Evolutionary conservation across 2,329 filamentous ascomycete species (phyloP).

Genomic region (Berkeleyomyces rouxiae): DNA sequence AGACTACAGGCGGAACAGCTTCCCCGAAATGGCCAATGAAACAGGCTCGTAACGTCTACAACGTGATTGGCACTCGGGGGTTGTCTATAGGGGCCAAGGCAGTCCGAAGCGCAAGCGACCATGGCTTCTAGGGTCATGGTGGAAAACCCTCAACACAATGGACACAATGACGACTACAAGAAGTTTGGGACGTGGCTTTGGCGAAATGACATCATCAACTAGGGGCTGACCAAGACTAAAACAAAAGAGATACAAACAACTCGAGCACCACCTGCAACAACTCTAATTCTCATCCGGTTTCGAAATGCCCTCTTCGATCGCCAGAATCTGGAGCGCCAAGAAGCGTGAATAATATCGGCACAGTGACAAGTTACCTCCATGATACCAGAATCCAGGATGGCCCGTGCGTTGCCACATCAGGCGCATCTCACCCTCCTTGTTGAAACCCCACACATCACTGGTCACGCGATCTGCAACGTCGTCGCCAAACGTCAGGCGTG

Average conservation of each 20-base stretch:
- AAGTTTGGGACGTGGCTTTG: neutral
- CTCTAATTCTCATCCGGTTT: slow-evolving; percentile 19
- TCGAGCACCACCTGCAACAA: neutral
- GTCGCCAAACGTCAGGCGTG: slow-evolving; percentile 44
- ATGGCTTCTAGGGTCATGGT: neutral
- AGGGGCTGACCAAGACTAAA: neutral
- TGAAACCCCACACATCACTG: slow-evolving; percentile 45
- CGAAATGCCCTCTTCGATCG: slow-evolving; percentile 23
- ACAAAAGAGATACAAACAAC: neutral
- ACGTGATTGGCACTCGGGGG: neutral
- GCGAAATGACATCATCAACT: neutral
- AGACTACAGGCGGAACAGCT: neutral
- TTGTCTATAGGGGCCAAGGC: neutral
- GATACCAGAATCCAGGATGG: slow-evolving; percentile 49
- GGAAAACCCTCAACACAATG: neutral
- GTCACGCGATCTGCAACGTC: slow-evolving; percentile 37
- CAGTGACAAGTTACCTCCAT: slow-evolving; percentile 46
- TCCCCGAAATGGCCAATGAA: slow-evolving; percentile 1
- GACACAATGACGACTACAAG: neutral
- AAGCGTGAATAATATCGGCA: slow-evolving; percentile 43
- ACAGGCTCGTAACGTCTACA: neutral
- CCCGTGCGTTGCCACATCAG: slow-evolving; percentile 43
- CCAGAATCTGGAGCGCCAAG: slow-evolving; percentile 37
- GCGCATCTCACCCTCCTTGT: slow-evolving; percentile 38
- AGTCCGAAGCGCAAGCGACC: neutral